A percentile compares a stretch with the other conserved stretches of the same genome.
These are phyloP conservation scores for Camelina laxa DNA, from an alignment of 345 rosid genomes.

Conservation along the genomic window DNA sequence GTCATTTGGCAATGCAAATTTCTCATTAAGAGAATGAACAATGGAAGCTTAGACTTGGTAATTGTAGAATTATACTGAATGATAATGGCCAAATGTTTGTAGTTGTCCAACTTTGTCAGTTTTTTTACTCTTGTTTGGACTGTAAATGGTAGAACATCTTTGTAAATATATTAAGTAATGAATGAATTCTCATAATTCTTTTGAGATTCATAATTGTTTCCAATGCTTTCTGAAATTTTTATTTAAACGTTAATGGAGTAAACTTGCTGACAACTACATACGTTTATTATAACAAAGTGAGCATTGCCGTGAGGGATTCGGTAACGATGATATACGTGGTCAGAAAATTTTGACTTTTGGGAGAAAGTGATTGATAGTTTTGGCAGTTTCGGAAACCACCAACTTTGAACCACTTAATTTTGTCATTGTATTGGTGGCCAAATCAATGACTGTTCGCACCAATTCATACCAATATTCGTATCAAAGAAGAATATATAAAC, in stretches of 20 bases:
- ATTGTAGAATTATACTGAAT: conserved; percentile 24
- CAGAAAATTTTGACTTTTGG: not conserved
- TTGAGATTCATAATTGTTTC: conserved; percentile 9
- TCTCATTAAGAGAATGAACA: conserved; percentile 33
- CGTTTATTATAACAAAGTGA: not conserved
- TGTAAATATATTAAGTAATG: conserved; percentile 35
- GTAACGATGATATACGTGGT: not conserved
- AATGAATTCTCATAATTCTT: conserved; percentile 30
- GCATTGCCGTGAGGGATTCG: not conserved
- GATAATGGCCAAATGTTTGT: conserved; percentile 14
- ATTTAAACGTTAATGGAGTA: not conserved
- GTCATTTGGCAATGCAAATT: conserved; percentile 13
- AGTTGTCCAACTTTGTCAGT: conserved; percentile 3
- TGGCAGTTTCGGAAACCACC: conserved; percentile 18
- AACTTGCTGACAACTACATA: not conserved
- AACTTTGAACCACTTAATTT: conserved; percentile 14
- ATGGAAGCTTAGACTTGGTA: conserved; percentile 30
- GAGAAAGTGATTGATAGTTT: conserved; percentile 3
- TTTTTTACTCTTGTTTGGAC: conserved; percentile 7
- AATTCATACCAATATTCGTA: not conserved
- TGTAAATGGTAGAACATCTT: conserved; percentile 43
- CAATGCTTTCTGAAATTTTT: not conserved
- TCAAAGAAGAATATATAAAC: not conserved
- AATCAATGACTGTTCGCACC: not conserved
- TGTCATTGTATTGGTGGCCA: conserved; percentile 32